Conservation (phyloP, 163 green algal species). For the Chlamydomonas reinhardtii region DNA sequence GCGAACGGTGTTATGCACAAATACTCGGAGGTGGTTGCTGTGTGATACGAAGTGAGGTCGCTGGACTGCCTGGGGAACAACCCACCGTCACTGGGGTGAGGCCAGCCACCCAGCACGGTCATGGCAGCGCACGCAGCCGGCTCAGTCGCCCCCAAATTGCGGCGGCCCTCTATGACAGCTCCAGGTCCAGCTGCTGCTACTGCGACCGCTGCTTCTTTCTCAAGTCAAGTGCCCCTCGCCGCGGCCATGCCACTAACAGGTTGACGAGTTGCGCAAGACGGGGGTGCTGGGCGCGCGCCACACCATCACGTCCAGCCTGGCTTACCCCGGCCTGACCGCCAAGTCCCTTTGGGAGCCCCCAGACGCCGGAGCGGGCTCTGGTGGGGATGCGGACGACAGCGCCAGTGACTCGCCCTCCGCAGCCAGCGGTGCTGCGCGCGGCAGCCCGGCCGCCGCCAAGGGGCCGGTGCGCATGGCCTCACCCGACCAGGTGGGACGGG, state of each 20-base stretch:
- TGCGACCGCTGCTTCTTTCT: no score
- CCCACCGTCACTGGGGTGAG: no score
- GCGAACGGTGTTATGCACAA: no score
- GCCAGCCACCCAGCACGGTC: no score
- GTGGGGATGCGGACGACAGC: not conserved
- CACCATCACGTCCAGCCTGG: not conserved
- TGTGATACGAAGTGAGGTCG: no score
- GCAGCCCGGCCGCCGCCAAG: not conserved
- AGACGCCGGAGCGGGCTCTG: not conserved
- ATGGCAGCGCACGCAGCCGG: no score
- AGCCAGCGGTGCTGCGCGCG: not conserved
- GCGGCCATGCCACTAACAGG: not conserved
- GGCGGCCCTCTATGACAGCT: no score
- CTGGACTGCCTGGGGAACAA: no score
- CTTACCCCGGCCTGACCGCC: conserved; percentile 29
- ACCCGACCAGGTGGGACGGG: conserved; percentile 8
- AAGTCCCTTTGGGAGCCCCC: not conserved
- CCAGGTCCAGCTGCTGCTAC: no score
- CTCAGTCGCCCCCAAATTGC: no score
- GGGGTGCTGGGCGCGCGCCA: not conserved
- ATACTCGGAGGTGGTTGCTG: no score
- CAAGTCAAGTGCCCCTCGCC: no score
- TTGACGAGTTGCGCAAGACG: conserved; percentile 17
- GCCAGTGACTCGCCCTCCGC: not conserved
- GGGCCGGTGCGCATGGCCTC: not conserved